Conservation (phyloP, 2,329 filamentous ascomycete genomes). For the Chaetomium olivaceum region DNA sequence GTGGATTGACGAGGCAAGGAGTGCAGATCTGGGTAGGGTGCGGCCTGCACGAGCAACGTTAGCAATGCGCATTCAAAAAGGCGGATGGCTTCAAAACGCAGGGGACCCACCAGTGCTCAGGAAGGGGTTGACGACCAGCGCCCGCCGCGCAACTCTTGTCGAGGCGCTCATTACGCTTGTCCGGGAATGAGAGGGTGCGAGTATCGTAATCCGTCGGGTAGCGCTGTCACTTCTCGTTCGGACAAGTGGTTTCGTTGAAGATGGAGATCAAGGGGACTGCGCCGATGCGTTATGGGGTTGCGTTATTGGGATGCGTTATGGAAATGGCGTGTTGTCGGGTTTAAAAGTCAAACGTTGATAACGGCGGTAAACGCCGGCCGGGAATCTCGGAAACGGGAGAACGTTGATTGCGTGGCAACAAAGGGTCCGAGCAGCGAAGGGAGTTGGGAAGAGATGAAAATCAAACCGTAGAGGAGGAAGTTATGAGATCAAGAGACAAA, state of each 20-base stretch:
- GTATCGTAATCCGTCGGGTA: conserved; percentile 9
- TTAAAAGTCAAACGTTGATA: conserved; percentile 6
- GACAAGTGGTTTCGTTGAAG: neutral
- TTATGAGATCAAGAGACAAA: neutral
- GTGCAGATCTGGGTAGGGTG: conserved; percentile 47
- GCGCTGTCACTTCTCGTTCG: neutral
- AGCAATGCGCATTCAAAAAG: conserved; percentile 27
- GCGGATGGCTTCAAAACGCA: conserved; percentile 15
- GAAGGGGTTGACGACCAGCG: conserved; percentile 55
- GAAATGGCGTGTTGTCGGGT: neutral
- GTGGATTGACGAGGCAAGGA: conserved; percentile 49
- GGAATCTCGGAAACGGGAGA: conserved; percentile 17
- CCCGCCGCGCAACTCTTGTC: conserved; percentile 56
- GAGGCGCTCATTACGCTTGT: conserved; percentile 55
- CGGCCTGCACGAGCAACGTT: conserved; percentile 43
- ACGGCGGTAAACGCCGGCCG: conserved; percentile 7
- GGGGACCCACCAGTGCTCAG: conserved; percentile 46
- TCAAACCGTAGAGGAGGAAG: neutral
- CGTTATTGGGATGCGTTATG: neutral
- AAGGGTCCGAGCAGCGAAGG: neutral
- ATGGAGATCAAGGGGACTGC: conserved; percentile 14
- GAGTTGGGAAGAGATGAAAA: neutral
- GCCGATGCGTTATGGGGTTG: conserved; percentile 18
- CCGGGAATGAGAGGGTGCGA: conserved; percentile 2
- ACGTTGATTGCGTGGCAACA: conserved; percentile 11